Evolutionary conservation across 352 stramenopile genomes (phyloP), one percentile per base, ranked within the genome.

Genomic region (Bremia lactucae): DNA sequence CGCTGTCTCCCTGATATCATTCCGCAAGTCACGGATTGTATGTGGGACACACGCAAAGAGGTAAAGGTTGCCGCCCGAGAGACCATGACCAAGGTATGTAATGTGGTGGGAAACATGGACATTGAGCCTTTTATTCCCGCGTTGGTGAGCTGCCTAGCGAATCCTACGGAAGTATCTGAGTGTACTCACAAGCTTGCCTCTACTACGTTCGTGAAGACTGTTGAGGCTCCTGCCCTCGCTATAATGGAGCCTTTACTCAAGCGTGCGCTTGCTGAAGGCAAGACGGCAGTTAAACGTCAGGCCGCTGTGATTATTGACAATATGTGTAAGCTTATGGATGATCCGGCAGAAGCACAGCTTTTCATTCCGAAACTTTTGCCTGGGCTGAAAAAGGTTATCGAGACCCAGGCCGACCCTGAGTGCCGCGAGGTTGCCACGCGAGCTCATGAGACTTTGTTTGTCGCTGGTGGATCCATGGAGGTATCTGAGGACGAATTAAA

Each of bases 31-130:
- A 98, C 95, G 13, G 92, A 96, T 35, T 97, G 88, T 66, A 98
- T 99, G 87, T 98, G 94, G 87, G 96, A 99, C 69, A 98, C 95
- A 8, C 97, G 97, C 68, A 97, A 97, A 67, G 90, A 98, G 58
- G 94, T 98, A 24, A 98, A 97, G 81, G 59, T 82, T 10, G 93
- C 94, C 24, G 86, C 95, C 18, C 96, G 92, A 44, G 76, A 79
- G 7, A 95, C 95, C 29, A 97, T 98, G 86, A 88, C 83, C 39
- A 87, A 86, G 55, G 87, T 96, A 5, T 96, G 96, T 60, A 84
- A 96, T 47, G 92, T 98, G 18, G 97, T 98, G 46, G 95, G 92
- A 58, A 99, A 99, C 92, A 87, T 86, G 54, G 96, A 99, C 81
- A 98, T 99, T 55, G 95, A 98, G 71, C 95, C 97, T 48, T 98